These are phyloP conservation scores for Westerdykella ornata DNA, from an alignment of 2,329 filamentous ascomycete species.

Conservation along the genomic window DNA sequence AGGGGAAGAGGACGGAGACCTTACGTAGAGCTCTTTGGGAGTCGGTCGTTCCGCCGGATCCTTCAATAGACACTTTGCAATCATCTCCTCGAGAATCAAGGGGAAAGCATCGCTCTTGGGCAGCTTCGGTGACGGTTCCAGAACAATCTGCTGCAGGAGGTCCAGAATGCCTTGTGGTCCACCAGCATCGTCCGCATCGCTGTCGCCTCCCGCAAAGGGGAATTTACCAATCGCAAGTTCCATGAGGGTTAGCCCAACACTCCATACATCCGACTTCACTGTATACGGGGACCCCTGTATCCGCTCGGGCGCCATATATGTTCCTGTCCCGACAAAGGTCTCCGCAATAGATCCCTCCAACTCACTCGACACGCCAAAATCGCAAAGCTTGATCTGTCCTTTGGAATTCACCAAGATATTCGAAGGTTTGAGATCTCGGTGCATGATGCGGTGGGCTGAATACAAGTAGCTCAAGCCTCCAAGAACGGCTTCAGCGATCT, in stretches of 20 bases:
- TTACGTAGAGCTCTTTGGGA: slow-evolving; percentile 84
- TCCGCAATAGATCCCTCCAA: slow-evolving; percentile 96
- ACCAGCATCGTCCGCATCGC: slow-evolving; percentile 57
- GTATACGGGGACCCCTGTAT: slow-evolving; percentile 97
- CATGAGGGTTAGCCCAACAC: slow-evolving; percentile 91
- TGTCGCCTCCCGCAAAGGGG: slow-evolving; percentile 82
- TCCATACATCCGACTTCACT: slow-evolving; percentile 98
- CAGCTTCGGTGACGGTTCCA: slow-evolving; percentile 86
- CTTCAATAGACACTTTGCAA: slow-evolving; percentile 91
- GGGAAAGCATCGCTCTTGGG: slow-evolving; percentile 98
- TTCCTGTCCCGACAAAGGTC: slow-evolving; percentile 96
- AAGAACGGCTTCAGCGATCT: slow-evolving; percentile 93
- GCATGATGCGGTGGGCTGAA: slow-evolving; percentile 94
- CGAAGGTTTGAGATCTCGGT: slow-evolving; percentile 96
- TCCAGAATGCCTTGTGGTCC: slow-evolving; percentile 91
- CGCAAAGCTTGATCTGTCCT: slow-evolving; percentile 92
- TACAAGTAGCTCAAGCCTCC: slow-evolving; percentile 94
- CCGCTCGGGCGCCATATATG: slow-evolving; percentile 97
- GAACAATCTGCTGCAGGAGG: slow-evolving; percentile 91
- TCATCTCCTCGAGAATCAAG: slow-evolving; percentile 89
- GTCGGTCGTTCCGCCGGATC: slow-evolving; percentile 82
- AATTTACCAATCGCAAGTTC: slow-evolving; percentile 97
- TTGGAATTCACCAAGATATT: slow-evolving; percentile 95
- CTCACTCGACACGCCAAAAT: slow-evolving; percentile 98
- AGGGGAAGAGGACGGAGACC: slow-evolving; percentile 26